Percentiles rank a stretch among this genome's conserved stretches.
phyloP scores from a whole-genome alignment of 225 moss, liverwort and hornwort genomes.

The Climacium dendroides region DNA sequence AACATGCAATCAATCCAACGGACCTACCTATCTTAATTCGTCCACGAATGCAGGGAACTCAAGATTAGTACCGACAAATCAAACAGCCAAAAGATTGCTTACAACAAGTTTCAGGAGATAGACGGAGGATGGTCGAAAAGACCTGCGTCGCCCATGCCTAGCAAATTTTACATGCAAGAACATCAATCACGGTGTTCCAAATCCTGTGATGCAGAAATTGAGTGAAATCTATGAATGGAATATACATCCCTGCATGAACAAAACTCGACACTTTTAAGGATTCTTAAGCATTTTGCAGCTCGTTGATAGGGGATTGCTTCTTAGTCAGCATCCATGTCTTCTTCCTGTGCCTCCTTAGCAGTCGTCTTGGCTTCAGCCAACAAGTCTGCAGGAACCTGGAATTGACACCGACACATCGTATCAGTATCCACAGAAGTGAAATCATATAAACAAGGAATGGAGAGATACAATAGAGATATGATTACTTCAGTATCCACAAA shows the following conservation, averaged over 20 bases:
- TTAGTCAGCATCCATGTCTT: slow-evolving; percentile 97
- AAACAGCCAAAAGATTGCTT: background rate
- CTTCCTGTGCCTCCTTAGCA: slow-evolving; percentile 91
- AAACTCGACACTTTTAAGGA: background rate
- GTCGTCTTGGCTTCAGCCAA: slow-evolving; percentile 73
- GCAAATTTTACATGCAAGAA: background rate
- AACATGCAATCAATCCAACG: background rate
- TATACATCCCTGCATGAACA: background rate
- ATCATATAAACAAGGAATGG: background rate
- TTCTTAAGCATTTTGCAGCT: background rate
- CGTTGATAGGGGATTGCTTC: background rate
- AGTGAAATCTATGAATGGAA: background rate
- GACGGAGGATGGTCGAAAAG: background rate
- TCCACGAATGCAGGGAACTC: background rate
- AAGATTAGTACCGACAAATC: background rate
- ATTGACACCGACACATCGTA: background rate
- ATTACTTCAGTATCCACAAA: background rate
- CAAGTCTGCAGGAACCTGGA: slow-evolving; percentile 40
- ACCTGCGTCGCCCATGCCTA: background rate
- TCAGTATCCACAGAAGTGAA: background rate
- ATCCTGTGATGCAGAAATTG: background rate
- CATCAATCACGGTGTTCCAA: background rate
- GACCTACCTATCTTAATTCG: background rate
- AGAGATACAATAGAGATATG: background rate
- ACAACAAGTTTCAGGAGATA: background rate